phyloP scores from a whole-genome alignment of 2,329 filamentous ascomycete genomes.

The Calonectria pseudoturangicola region DNA sequence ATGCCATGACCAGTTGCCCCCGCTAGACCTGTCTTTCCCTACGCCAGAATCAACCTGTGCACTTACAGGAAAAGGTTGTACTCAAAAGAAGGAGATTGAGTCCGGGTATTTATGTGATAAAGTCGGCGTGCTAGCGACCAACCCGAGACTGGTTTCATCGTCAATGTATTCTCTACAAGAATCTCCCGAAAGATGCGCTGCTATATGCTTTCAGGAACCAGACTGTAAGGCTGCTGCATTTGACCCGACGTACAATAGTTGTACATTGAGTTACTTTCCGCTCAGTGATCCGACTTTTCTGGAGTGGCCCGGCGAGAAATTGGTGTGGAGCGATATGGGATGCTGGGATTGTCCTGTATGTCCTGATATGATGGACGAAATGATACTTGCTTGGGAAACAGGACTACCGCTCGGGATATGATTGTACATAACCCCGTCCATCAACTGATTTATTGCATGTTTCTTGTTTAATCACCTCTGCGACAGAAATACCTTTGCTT shows the following conservation, averaged over 20 bases:
- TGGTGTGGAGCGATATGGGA: background rate
- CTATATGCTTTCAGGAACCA: background rate
- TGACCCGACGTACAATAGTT: background rate
- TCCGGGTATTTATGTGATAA: background rate
- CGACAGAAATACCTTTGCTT: no score
- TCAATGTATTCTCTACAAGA: background rate
- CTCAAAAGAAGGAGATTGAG: background rate
- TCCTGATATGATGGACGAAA: background rate
- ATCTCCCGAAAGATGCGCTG: background rate
- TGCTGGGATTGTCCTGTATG: slow-evolving; percentile 2
- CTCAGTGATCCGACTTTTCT: background rate
- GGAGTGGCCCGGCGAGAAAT: background rate
- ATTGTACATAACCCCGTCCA: background rate
- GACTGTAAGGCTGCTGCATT: background rate
- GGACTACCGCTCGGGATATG: no score
- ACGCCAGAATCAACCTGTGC: background rate
- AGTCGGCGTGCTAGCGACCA: background rate
- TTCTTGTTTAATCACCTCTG: no score
- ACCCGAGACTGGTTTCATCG: background rate
- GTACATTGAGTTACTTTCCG: background rate
- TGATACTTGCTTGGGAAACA: background rate
- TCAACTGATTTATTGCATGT: no score
- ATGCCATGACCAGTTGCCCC: background rate
- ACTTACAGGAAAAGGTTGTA: background rate
- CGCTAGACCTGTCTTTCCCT: background rate